Percentiles rank a stretch among this genome's conserved stretches.
phyloP scores from a whole-genome alignment of 1,284 basidiomycete genomes.

The Cryptococcus sp. region DNA sequence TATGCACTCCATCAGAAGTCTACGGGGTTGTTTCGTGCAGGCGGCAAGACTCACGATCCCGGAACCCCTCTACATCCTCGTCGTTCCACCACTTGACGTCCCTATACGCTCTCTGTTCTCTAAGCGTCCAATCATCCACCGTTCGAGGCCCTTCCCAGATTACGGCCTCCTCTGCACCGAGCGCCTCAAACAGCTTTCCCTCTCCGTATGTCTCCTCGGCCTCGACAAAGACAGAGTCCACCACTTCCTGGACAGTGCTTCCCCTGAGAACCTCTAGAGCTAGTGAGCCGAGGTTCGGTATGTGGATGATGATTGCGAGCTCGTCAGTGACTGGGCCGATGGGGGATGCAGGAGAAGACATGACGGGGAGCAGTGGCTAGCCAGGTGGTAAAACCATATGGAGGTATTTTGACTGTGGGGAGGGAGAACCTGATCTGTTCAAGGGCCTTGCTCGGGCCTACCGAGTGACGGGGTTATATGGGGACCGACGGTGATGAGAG shows the following conservation, averaged over 20 bases:
- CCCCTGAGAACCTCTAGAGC: no score
- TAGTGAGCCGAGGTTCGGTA: no score
- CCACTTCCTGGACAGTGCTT: conserved; percentile 2
- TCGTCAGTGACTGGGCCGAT: no score
- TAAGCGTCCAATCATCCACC: conserved; percentile 18
- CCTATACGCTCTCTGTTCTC: conserved; percentile 10
- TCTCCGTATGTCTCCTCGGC: conserved; percentile 5
- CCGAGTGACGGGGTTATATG: no score
- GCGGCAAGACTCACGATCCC: conserved; percentile 12
- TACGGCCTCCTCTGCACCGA: not conserved
- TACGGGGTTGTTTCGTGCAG: not conserved
- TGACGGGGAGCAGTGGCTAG: no score
- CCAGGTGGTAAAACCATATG: no score
- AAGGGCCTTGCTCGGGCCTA: no score
- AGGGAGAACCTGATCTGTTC: no score
- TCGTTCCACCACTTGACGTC: conserved; percentile 32
- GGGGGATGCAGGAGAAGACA: no score
- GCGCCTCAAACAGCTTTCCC: not conserved
- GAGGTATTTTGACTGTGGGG: no score
- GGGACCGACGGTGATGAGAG: no score
- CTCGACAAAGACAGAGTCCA: conserved; percentile 6
- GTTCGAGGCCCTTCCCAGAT: conserved; percentile 1
- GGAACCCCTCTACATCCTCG: conserved; percentile 16
- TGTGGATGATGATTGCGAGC: no score
- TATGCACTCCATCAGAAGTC: not conserved